These are phyloP conservation scores for Rutstroemia sp. DNA, from an alignment of 2,329 filamentous ascomycete genomes.

Conservation along the genomic window DNA sequence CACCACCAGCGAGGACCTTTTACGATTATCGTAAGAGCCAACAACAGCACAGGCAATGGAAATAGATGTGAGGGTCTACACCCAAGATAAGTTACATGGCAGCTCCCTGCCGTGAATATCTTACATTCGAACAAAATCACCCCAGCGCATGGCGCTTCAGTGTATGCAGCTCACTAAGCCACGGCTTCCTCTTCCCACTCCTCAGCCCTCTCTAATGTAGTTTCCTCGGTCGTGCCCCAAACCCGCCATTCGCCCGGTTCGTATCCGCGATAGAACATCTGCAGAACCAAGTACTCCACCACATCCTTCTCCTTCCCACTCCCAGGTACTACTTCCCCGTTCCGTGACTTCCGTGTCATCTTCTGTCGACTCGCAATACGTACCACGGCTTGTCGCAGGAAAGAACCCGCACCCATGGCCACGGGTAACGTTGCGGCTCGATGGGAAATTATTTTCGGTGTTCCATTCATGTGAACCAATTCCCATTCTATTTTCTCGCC, in stretches of 20 bases:
- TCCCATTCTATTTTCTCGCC: slow-evolving; percentile 45
- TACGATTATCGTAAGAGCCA: too few species aligned
- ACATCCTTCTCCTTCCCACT: slow-evolving; percentile 45
- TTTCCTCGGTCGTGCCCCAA: slow-evolving; percentile 55
- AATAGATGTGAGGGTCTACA: too few species aligned
- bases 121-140: too few species aligned
- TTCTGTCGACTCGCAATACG: slow-evolving; percentile 50
- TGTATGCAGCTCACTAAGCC: neutral
- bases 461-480: slow-evolving; percentile 42
- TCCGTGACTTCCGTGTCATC: slow-evolving; percentile 33
- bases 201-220: slow-evolving; percentile 33
- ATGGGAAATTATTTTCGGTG: slow-evolving; percentile 38
- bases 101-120: too few species aligned
- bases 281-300: slow-evolving; percentile 58
- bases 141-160: too few species aligned
- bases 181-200: neutral
- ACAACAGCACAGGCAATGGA: too few species aligned
- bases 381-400: slow-evolving; percentile 53
- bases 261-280: slow-evolving; percentile 38
- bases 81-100: too few species aligned
- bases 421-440: slow-evolving; percentile 40
- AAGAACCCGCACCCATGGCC: slow-evolving; percentile 34
- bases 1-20: too few species aligned
- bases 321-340: slow-evolving; percentile 36
- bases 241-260: slow-evolving; percentile 50